Evolutionary conservation across 306 rosid species (phyloP).

Genomic region (Boehmeria nivea): DNA sequence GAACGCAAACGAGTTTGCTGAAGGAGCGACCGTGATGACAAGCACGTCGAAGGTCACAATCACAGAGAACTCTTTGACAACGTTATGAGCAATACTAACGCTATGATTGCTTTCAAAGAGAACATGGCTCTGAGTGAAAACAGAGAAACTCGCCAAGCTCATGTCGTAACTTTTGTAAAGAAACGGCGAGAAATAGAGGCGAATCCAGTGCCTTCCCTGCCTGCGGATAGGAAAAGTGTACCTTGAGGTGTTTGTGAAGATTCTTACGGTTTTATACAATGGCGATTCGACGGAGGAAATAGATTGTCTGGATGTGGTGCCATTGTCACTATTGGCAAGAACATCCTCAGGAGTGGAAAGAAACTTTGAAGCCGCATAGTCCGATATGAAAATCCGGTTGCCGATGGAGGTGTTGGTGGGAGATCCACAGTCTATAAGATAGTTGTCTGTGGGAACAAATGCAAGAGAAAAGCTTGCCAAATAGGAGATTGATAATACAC

Average conservation of each 20-base stretch:
- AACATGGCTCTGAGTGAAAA: not conserved
- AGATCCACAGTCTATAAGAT: too few species aligned
- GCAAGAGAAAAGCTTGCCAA: not conserved
- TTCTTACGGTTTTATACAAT: not conserved
- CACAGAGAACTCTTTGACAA: not conserved
- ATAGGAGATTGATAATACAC: not conserved
- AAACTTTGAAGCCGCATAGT: not conserved
- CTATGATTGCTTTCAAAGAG: slow-evolving; percentile 38
- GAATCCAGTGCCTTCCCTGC: not conserved
- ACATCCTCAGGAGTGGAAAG: not conserved
- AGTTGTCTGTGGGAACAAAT: too few species aligned
- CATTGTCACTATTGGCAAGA: too few species aligned
- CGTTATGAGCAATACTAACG: slow-evolving; percentile 8
- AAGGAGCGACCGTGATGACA: not conserved
- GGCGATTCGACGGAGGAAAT: not conserved
- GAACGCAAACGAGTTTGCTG: not conserved
- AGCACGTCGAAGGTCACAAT: not conserved
- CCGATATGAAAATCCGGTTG: not conserved
- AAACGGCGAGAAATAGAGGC: not conserved
- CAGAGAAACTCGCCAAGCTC: not conserved
- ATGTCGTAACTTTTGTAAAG: not conserved
- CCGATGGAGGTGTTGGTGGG: not conserved
- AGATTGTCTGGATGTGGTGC: not conserved
- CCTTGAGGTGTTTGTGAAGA: not conserved
- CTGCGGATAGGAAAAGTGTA: not conserved